These are phyloP conservation scores for Pseudopithomyces maydicus DNA, from an alignment of 2,329 filamentous ascomycete genomes.

Conservation along the genomic window DNA sequence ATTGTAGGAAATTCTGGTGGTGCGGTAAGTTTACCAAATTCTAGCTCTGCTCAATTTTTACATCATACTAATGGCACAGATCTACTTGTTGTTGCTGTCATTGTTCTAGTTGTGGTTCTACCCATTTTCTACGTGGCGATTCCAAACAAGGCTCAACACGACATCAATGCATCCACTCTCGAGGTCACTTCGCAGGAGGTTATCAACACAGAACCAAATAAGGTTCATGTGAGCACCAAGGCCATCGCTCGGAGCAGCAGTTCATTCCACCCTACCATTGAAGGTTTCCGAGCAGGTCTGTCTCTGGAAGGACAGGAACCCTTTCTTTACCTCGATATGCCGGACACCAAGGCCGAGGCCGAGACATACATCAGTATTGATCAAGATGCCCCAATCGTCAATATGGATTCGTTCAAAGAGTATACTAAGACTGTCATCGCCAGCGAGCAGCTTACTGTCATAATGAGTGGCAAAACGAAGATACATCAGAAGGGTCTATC, in stretches of 20 bases:
- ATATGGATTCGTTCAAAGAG: conserved; percentile 53
- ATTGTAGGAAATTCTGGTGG: conserved; percentile 47
- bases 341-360: conserved; percentile 49
- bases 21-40: conserved; percentile 33
- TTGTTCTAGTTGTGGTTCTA: conserved; percentile 62
- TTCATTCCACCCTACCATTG: conserved; percentile 60
- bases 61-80: conserved; percentile 25
- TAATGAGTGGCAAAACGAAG: conserved; percentile 57
- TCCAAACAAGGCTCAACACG: conserved; percentile 61
- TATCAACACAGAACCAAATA: conserved; percentile 54
- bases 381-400: conserved; percentile 51
- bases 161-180: conserved; percentile 59
- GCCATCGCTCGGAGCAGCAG: conserved; percentile 55
- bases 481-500: conserved; percentile 59
- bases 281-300: conserved; percentile 58
- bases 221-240: conserved; percentile 55
- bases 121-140: conserved; percentile 65
- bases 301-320: conserved; percentile 50
- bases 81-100: conserved; percentile 55
- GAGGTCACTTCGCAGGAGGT: conserved; percentile 58
- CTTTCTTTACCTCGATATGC: conserved; percentile 55
- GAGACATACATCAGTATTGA: conserved; percentile 50
- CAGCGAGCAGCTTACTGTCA: conserved; percentile 56
- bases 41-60: neutral
- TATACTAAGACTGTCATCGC: conserved; percentile 57